Evolutionary conservation across 1,284 basidiomycete genomes (phyloP), one percentile per base, ranked within the genome.

Genomic region (Leccinum laetum): DNA sequence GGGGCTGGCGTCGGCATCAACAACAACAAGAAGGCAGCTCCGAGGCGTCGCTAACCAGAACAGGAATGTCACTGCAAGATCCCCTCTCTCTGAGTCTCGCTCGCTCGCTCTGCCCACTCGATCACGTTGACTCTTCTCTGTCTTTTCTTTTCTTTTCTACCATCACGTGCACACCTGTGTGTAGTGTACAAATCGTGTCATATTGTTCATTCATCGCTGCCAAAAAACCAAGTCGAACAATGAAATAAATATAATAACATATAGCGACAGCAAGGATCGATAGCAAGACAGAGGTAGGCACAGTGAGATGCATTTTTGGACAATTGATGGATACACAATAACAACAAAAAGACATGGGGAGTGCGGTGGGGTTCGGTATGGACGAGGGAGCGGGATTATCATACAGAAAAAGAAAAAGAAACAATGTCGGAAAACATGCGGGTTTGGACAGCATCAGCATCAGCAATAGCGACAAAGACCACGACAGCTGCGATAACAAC

Each of bases 31-130:
- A 78, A 64, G 49, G 39, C 41, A 7, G 52, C 52, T 53, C 4
- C 64, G 24, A 76, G 61, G 53, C 75, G 73, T 61, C 76, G 75
- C 61, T 73, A 63, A 46, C 60, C 5, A 4, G 37, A 53, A 57
- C 29, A 29, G 21, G 14, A 24, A 53, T 53, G 13, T 8, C 7
- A 24, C 49, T 52, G 49, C 49, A 24, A 21, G 21, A 21, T 21
- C 21, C 21, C 21, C 21, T 21, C 21, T 21, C 21, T 21, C 21
- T 21, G 21, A 21, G 21, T 21, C 21, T 21, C 13, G 13, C 7
- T 14, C 8, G 41, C 41, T 44, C 41, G 41, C 41, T 44, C 41
- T 41, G 14, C 39, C 16, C 39, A 44, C 41, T n/a, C 44, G 44
- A 10, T 18, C 44, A 46, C 44, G 44, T n/a, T 46, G n/a, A 46